phyloP scores from a whole-genome alignment of 768 basidiomycete species.

The Gyrodon lividus region DNA sequence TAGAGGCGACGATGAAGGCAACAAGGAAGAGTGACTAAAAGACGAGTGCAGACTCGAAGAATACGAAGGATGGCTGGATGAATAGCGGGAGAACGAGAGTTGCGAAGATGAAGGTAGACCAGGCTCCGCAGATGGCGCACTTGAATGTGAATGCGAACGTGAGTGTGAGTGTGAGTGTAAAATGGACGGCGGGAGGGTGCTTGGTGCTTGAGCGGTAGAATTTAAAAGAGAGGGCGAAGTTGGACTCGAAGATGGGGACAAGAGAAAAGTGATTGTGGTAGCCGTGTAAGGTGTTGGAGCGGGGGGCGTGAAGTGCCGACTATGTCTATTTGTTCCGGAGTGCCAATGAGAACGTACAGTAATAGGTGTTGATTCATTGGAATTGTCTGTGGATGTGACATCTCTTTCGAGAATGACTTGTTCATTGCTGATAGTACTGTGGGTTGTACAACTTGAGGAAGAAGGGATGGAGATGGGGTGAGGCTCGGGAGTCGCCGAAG shows the following conservation, averaged over 20 bases:
- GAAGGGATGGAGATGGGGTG: conserved; percentile 56
- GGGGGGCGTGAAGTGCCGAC: conserved; percentile 1
- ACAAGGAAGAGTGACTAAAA: background rate
- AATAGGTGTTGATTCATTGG: background rate
- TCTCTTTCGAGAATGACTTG: conserved; percentile 29
- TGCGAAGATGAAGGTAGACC: background rate
- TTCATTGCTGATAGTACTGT: conserved; percentile 52
- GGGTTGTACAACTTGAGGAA: conserved; percentile 57
- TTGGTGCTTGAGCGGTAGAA: background rate
- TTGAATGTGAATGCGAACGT: conserved; percentile 1
- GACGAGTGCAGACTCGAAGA: background rate
- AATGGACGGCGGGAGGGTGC: background rate
- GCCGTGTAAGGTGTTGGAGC: conserved; percentile 1
- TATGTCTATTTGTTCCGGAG: background rate
- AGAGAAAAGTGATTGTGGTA: conserved; percentile 11
- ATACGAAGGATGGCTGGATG: background rate
- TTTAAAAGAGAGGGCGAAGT: background rate
- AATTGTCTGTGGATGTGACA: conserved; percentile 11
- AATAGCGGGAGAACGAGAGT: background rate
- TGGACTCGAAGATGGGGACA: background rate
- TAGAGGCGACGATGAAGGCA: background rate
- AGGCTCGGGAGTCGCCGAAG: conserved; percentile 51
- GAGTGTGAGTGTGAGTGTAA: background rate
- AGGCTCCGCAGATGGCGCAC: background rate
- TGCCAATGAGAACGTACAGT: background rate